Base-by-base conservation (phyloP, 805 yeast species). In the Kuraishia piskuri region DNA sequence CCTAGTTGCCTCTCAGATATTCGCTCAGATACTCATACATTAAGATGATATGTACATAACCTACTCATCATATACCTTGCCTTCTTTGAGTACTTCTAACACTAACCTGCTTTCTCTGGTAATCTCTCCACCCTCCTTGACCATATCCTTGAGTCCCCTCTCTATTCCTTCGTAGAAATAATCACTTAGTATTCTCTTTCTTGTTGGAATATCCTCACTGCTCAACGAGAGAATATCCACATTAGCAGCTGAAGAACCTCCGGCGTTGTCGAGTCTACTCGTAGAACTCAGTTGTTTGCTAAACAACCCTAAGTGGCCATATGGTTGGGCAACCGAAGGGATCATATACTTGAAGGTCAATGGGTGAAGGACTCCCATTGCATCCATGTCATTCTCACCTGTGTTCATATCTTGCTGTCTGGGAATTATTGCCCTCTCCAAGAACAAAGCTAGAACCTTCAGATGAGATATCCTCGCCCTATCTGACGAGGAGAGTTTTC, bases 121-220 rank as follows among this genome's bases (percentile, higher is more conserved):
- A 20, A 77, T 69, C 50, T 83, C 88, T 1, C 91, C 91, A 12
- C 90, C 95, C 58, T 87, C 94, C 59, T 80, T 81, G 9, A 81
- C 66, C 31, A 80, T 60, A 45, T 71, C 71, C 1, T 68, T 70
- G 22, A 85, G 70, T 40, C 88, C 85, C 49, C 70, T 74, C 21
- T 61, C 53, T 50, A 88, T 70, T 10, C 79, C 79, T 1, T 66
- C 65, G 48, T 68, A 61, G 60, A 83, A 86, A 23, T 79, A 73
- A 53, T 82, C 87, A 46, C 68, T 63, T 53, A 87, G 66, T 0
- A 83, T 69, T 51, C 74, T 74, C 26, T 78, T 63, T 60, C 94
- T 71, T 1, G 85, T 80, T 3, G 70, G 69, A 36, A 71, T 64
- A 64, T 87, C 92, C 58, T 86, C 91, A 20, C 88, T 78, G 1